A percentile compares a stretch with the other conserved stretches of the same genome.
Conservation (phyloP, 2,329 filamentous ascomycete genomes). For the Alternaria metachromatica region DNA sequence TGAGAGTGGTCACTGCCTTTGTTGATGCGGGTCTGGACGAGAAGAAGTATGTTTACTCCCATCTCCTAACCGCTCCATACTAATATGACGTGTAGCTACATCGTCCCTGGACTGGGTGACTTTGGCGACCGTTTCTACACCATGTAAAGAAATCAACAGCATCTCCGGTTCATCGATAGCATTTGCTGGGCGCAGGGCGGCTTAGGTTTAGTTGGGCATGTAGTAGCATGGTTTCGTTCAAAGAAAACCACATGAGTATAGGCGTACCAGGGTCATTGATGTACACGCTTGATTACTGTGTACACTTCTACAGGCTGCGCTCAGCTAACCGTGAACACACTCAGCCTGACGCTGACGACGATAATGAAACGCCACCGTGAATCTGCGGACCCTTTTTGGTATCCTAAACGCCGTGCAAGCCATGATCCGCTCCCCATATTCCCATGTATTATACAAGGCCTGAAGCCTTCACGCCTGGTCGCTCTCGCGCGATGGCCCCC, state of each 20-base stretch:
- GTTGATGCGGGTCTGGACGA: slow-evolving; percentile 96
- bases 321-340: slow-evolving; percentile 2
- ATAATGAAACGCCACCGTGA: slow-evolving; percentile 11
- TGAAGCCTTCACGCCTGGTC: not conserved
- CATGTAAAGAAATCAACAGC: slow-evolving; percentile 61
- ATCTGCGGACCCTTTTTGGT: slow-evolving; percentile 21
- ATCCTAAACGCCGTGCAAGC: slow-evolving; percentile 35
- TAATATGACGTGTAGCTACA: slow-evolving; percentile 70
- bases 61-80: not conserved
- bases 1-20: slow-evolving; percentile 93
- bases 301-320: not conserved
- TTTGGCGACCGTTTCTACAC: slow-evolving; percentile 98
- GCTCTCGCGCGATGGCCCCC: not conserved
- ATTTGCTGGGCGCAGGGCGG: slow-evolving; percentile 13
- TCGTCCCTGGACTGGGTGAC: slow-evolving; percentile 90
- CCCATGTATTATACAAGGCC: slow-evolving; percentile 22
- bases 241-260: not conserved
- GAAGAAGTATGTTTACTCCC: slow-evolving; percentile 76
- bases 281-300: not conserved
- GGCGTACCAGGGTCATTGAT: not conserved
- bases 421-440: slow-evolving; percentile 12
- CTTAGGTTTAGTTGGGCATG: slow-evolving; percentile 10
- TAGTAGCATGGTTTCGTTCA: slow-evolving; percentile 6
- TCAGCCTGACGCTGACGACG: not conserved
- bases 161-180: slow-evolving; percentile 5